A percentile compares a stretch with the other conserved stretches of the same genome.
phyloP scores from a whole-genome alignment of 140 eudicot genomes.

The Erigeron philadelphicus region DNA sequence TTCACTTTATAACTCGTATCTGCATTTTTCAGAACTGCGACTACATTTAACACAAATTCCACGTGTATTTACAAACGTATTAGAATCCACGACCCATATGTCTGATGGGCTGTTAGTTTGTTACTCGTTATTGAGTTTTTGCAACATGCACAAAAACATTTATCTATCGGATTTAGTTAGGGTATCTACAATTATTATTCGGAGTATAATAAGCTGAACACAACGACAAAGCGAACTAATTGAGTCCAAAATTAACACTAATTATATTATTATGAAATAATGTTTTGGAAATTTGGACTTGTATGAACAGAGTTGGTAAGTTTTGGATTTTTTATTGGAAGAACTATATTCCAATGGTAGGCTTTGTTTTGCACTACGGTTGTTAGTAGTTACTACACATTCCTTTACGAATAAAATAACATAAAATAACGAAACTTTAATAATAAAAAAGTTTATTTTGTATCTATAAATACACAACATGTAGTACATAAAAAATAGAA shows the following conservation, averaged over 20 bases:
- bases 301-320: conserved; percentile 13
- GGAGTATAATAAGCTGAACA: neutral
- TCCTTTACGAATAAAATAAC: neutral
- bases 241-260: neutral
- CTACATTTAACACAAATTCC: too few relatives aligned
- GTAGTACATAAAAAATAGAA: neutral
- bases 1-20: too few relatives aligned
- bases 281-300: conserved; percentile 13
- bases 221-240: neutral
- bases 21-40: too few relatives aligned
- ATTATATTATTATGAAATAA: conserved; percentile 6
- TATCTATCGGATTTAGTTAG: too few relatives aligned
- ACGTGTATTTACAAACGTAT: too few relatives aligned
- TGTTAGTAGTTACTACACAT: neutral
- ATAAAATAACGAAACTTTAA: neutral
- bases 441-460: neutral
- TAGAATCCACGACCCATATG: too few relatives aligned
- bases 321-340: conserved; percentile 23
- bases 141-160: too few relatives aligned
- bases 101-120: too few relatives aligned
- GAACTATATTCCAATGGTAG: conserved; percentile 18
- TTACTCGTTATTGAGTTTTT: too few relatives aligned
- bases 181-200: neutral
- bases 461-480: conserved; percentile 12
- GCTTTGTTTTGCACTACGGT: conserved; percentile 27